Conservation (phyloP, 805 yeast genomes). For the Candida argentea region DNA sequence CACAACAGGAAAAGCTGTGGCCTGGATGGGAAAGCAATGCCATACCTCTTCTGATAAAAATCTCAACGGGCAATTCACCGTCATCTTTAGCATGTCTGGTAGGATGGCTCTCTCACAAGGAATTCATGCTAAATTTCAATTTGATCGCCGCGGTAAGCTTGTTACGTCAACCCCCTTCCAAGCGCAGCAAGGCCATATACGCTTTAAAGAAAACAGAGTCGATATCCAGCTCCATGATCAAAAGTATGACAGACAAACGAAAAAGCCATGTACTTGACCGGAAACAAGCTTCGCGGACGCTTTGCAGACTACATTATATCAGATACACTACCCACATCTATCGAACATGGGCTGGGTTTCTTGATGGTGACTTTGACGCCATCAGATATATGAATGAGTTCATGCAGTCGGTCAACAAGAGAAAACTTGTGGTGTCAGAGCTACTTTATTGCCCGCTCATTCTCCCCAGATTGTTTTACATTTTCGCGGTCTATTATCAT, state of each 20-base stretch:
- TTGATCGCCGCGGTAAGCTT: conserved; percentile 33
- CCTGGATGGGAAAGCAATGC: too few relatives aligned
- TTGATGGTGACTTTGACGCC: conserved; percentile 14
- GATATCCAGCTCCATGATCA: too few relatives aligned
- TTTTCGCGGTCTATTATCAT: conserved; percentile 33
- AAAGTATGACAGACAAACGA: too few relatives aligned
- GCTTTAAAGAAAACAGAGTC: conserved; percentile 25
- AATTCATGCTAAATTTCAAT: conserved; percentile 31
- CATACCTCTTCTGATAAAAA: too few relatives aligned
- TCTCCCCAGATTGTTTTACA: conserved; percentile 26
- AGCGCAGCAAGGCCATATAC: conserved; percentile 21
- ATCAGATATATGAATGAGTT: conserved; percentile 20
- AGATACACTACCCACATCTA: conserved; percentile 22
- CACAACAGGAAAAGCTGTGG: conserved; percentile 11
- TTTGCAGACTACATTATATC: conserved; percentile 19
- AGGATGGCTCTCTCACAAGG: conserved; percentile 34
- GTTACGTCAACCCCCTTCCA: conserved; percentile 24
- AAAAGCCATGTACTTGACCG: conserved; percentile 8
- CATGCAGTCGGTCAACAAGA: conserved; percentile 24
- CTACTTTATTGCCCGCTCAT: conserved; percentile 22
- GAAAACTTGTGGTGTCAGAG: conserved; percentile 29
- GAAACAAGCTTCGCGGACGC: conserved; percentile 12
- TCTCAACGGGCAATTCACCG: conserved; percentile 6
- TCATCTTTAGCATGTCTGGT: conserved; percentile 12
- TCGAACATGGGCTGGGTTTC: conserved; percentile 26